These are phyloP conservation scores for Suhomyces bokatorum DNA, from an alignment of 1,139 yeast species.

Conservation along the genomic window DNA sequence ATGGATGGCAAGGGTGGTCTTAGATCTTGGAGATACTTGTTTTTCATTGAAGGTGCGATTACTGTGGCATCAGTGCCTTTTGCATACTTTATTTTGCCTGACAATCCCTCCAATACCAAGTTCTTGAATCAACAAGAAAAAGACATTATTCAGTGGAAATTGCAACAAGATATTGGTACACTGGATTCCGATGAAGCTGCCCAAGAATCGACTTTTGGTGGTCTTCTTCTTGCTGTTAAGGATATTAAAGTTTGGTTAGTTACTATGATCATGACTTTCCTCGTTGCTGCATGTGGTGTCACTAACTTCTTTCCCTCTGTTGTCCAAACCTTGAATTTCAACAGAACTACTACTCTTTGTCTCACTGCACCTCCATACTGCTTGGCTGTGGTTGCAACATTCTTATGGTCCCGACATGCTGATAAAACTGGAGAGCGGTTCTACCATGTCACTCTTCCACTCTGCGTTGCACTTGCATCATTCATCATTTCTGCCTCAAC, in stretches of 20 bases:
- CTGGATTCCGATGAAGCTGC: slow-evolving; percentile 37
- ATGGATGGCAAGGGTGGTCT: slow-evolving; percentile 50
- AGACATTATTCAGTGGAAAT: slow-evolving; percentile 34
- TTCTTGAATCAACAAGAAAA: slow-evolving; percentile 22
- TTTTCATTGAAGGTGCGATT: slow-evolving; percentile 24
- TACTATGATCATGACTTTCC: slow-evolving; percentile 46
- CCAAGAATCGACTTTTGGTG: slow-evolving; percentile 18
- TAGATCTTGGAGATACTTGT: slow-evolving; percentile 24
- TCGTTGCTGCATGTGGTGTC: slow-evolving; percentile 60
- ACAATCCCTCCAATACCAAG: slow-evolving; percentile 23
- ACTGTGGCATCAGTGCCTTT: slow-evolving; percentile 24
- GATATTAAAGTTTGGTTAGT: slow-evolving; percentile 51
- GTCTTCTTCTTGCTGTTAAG: slow-evolving; percentile 38
- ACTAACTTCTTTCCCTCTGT: slow-evolving; percentile 65
- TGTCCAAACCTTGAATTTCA: slow-evolving; percentile 53
- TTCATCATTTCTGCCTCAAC: slow-evolving; percentile 58
- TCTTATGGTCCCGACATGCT: slow-evolving; percentile 57
- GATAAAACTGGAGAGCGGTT: slow-evolving; percentile 59
- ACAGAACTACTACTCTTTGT: slow-evolving; percentile 50
- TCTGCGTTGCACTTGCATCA: slow-evolving; percentile 44
- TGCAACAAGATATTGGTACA: slow-evolving; percentile 41
- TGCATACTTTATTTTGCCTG: slow-evolving; percentile 24
- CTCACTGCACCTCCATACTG: slow-evolving; percentile 64
- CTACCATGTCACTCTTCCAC: slow-evolving; percentile 51
- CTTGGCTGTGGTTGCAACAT: slow-evolving; percentile 54